A percentile compares a stretch with the other conserved stretches of the same genome.
These are phyloP conservation scores for Lactarius sanguifluus DNA, from an alignment of 768 basidiomycete genomes.

Conservation along the genomic window DNA sequence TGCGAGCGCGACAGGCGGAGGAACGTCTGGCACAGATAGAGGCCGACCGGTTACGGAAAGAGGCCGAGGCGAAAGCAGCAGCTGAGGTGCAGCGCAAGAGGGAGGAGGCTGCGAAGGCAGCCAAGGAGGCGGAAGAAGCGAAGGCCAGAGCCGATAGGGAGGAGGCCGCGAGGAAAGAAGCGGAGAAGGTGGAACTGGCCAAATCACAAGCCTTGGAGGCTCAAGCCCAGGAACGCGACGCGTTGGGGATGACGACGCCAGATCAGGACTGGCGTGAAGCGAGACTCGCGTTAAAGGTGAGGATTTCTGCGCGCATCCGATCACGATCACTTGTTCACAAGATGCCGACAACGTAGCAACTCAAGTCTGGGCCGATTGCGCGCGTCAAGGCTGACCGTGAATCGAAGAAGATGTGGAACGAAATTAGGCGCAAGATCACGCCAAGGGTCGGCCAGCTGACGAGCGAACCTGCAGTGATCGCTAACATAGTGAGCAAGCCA, in stretches of 20 bases:
- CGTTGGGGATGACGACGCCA: slow-evolving; percentile 52
- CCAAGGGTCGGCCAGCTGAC: slow-evolving; percentile 89
- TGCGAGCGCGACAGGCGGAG: slow-evolving; percentile 50
- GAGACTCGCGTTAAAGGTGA: slow-evolving; percentile 54
- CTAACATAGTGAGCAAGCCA: slow-evolving; percentile 56
- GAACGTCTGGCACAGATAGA: slow-evolving; percentile 53
- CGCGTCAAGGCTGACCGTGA: slow-evolving; percentile 58
- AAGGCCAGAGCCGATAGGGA: slow-evolving; percentile 37
- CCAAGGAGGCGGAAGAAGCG: slow-evolving; percentile 31
- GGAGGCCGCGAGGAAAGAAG: slow-evolving; percentile 37
- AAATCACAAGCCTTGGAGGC: slow-evolving; percentile 40
- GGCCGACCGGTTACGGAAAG: slow-evolving; percentile 45
- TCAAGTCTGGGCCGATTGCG: slow-evolving; percentile 66
- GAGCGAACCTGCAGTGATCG: slow-evolving; percentile 59
- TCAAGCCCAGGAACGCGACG: slow-evolving; percentile 42
- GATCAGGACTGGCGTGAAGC: slow-evolving; percentile 66
- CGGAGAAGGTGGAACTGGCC: slow-evolving; percentile 36
- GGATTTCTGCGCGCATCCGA: slow-evolving; percentile 22
- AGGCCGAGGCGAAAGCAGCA: slow-evolving; percentile 34
- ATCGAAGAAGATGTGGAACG: slow-evolving; percentile 61
- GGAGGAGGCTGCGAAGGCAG: slow-evolving; percentile 32
- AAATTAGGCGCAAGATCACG: slow-evolving; percentile 72
- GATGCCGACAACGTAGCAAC: slow-evolving; percentile 41
- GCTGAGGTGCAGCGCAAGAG: slow-evolving; percentile 34
- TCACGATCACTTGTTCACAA: slow-evolving; percentile 26